Evolutionary conservation across 2,329 filamentous ascomycete genomes (phyloP), one percentile per base, ranked within the genome.

Genomic region (Fusarium poae): DNA sequence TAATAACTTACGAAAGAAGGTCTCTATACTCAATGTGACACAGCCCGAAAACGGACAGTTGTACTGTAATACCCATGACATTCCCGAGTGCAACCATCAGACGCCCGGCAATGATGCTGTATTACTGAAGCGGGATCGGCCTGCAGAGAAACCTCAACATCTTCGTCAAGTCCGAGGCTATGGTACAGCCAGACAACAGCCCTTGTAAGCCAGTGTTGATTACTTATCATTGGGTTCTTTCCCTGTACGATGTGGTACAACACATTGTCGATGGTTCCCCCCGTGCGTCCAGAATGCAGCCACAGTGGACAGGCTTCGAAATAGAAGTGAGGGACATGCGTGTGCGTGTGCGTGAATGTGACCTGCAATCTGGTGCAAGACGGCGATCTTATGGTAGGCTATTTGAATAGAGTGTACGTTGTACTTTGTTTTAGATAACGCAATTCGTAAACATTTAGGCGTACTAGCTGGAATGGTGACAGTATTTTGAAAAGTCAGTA

Each of bases 71-170:
- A 44, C 35, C 60, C 65, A 62, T 52, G 54, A 18, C 61, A 69
- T 69, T 69, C 37, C 65, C 56, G 65, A 48, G 52, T 69, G 56
- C 25, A 62, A 68, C 65, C 52, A 59, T 29, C 42, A 58, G 29
- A 54, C 30, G 46, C 45, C 30, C 37, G 16, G 23, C 27, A 21
- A 43, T 45, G 27, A 12, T 50, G 32, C 49, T 62, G 65, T 48
- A 69, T 60, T 69, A 48, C 65, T 62, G 51, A 69, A 54, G 48
- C 43, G 40, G 62, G 51, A 48, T 51, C 51, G 20, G 25, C 51
- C 46, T 69, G 43, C 50, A 53, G 63, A 59, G 59, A 42, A 67
- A 52, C 65, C 59, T 40, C 42, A 68, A 35, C 49, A 56, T 54
- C 42, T 45, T 66, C 65, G 55, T 69, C 49, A 62, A 57, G 51